phyloP scores from a whole-genome alignment of 208 protist genomes.

The Acanthamoeba divionensis region DNA sequence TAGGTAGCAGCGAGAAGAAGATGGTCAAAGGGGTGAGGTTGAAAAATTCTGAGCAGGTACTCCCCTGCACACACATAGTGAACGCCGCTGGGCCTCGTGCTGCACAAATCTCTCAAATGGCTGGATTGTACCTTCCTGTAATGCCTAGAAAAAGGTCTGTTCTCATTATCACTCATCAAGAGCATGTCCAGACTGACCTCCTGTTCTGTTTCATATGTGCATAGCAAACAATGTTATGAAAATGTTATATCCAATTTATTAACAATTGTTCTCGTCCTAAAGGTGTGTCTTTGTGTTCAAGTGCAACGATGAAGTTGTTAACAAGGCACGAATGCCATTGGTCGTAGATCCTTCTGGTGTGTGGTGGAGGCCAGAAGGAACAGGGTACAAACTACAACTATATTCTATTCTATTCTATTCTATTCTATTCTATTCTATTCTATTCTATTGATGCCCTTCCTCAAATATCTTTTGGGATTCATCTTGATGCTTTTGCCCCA shows the following conservation, averaged over 20 bases:
- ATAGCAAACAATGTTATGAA: too few relatives aligned
- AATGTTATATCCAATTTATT: too few relatives aligned
- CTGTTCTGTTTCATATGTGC: too few relatives aligned
- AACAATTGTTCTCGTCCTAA: too few relatives aligned
- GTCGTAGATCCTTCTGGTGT: not conserved
- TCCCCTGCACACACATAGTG: not conserved
- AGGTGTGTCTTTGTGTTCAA: constrained; percentile 12
- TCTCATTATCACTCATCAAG: too few relatives aligned
- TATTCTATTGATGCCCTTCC: not conserved
- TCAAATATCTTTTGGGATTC: too few relatives aligned
- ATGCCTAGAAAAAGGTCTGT: not conserved
- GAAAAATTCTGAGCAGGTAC: not conserved
- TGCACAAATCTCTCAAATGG: not conserved
- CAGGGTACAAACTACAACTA: not conserved
- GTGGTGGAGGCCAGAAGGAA: not conserved
- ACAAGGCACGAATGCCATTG: not conserved
- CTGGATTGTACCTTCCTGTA: not conserved
- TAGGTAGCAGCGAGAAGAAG: too few relatives aligned
- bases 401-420: not conserved
- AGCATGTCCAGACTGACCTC: too few relatives aligned
- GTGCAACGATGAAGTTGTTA: not conserved
- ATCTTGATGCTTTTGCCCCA: too few relatives aligned
- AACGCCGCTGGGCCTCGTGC: not conserved
- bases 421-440: not conserved
- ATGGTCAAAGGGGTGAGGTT: too few relatives aligned